Conservation (phyloP, 2,329 filamentous ascomycete genomes). For the Colletotrichum cuscutae region DNA sequence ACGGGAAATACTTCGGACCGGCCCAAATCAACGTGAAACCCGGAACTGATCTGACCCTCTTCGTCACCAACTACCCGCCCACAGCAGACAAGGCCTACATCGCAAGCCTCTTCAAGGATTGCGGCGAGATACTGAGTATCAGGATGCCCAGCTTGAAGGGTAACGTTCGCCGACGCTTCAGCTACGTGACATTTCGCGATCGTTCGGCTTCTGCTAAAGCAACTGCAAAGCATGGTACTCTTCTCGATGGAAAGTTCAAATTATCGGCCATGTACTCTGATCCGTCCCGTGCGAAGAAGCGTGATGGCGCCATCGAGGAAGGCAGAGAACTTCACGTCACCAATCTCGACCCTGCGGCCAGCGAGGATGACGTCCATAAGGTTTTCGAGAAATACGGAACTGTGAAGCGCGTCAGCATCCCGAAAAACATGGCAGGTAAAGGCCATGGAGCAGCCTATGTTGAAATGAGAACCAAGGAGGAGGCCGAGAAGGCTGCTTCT, state of each 20-base stretch:
- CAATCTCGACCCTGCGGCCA: conserved; percentile 70
- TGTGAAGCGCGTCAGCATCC: conserved; percentile 77
- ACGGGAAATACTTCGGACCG: conserved; percentile 82
- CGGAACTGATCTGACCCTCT: conserved; percentile 84
- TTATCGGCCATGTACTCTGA: conserved; percentile 87
- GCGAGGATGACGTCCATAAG: conserved; percentile 75
- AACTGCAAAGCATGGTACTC: conserved; percentile 75
- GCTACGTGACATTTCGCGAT: conserved; percentile 90
- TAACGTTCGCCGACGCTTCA: conserved; percentile 90
- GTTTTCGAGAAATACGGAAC: conserved; percentile 81
- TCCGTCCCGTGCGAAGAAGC: conserved; percentile 79
- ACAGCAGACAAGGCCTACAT: conserved; percentile 78
- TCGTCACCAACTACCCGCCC: conserved; percentile 89
- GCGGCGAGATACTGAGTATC: conserved; percentile 85
- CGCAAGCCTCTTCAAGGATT: conserved; percentile 74
- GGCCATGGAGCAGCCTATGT: conserved; percentile 85
- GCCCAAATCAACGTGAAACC: conserved; percentile 78
- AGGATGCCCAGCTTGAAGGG: conserved; percentile 92
- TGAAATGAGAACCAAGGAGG: conserved; percentile 76
- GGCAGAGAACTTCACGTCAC: conserved; percentile 86
- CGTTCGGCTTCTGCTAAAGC: conserved; percentile 76
- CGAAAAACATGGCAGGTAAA: conserved; percentile 73
- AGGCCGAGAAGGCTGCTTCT: conserved; percentile 73
- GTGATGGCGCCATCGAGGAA: conserved; percentile 85
- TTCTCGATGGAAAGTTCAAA: conserved; percentile 74